A percentile compares a stretch with the other conserved stretches of the same genome.
phyloP scores from a whole-genome alignment of 805 yeast species.

The Saccharomycopsis sp. region DNA sequence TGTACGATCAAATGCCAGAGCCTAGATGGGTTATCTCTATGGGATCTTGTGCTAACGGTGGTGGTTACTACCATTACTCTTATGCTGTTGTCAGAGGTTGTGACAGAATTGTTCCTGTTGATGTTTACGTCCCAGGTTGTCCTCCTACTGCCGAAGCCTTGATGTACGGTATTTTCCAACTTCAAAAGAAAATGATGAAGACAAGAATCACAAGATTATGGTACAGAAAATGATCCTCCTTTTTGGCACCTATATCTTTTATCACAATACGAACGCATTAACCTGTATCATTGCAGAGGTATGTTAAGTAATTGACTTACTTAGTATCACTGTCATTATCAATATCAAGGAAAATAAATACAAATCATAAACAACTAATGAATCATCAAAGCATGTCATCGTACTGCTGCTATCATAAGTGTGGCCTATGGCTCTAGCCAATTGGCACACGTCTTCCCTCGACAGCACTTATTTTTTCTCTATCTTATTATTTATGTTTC shows the following conservation, averaged over 20 bases:
- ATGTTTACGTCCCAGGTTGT: conserved; percentile 87
- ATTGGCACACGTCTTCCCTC: too few species aligned
- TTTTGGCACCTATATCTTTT: neutral
- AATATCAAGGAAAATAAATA: too few species aligned
- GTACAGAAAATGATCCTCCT: conserved; percentile 50
- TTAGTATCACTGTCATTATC: too few species aligned
- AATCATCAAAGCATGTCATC: too few species aligned
- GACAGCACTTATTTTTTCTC: too few species aligned
- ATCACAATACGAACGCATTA: neutral
- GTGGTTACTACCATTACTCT: conserved; percentile 87
- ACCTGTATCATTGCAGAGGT: neutral
- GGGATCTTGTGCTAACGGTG: conserved; percentile 95
- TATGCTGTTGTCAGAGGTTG: conserved; percentile 87
- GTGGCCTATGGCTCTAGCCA: too few species aligned
- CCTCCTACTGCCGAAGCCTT: conserved; percentile 90
- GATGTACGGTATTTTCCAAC: conserved; percentile 83
- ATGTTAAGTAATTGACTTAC: too few species aligned
- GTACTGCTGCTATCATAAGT: too few species aligned
- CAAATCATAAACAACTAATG: too few species aligned
- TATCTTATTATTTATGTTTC: too few species aligned
- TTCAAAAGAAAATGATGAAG: conserved; percentile 84
- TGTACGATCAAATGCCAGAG: conserved; percentile 90
- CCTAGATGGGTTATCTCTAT: conserved; percentile 92
- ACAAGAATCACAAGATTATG: conserved; percentile 77
- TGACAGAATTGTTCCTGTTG: conserved; percentile 83